Evolutionary conservation across 2,329 filamentous ascomycete genomes (phyloP).

Genomic region (Calonectria henricotiae): DNA sequence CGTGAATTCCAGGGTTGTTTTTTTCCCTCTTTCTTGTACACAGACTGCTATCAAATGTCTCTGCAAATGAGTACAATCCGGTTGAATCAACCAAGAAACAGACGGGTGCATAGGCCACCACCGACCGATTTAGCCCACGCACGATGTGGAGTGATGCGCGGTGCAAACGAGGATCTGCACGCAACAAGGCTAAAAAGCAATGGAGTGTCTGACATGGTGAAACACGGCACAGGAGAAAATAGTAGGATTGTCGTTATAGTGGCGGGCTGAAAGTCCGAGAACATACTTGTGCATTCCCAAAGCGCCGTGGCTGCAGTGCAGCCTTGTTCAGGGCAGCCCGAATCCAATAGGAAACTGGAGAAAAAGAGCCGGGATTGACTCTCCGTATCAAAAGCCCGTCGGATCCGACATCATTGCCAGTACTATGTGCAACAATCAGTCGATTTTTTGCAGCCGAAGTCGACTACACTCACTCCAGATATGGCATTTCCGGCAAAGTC

Average conservation of each 20-base stretch:
- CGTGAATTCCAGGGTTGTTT: background rate
- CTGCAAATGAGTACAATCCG: background rate
- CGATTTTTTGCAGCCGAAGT: background rate
- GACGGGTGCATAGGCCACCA: slow-evolving; percentile 7
- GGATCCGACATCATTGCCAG: background rate
- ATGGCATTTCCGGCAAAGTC: background rate
- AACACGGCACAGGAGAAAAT: background rate
- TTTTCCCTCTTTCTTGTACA: background rate
- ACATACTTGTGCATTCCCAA: too few species aligned
- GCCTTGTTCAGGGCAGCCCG: background rate
- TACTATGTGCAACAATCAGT: background rate
- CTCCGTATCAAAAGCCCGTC: background rate
- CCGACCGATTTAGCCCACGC: slow-evolving; percentile 5
- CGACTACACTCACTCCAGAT: background rate
- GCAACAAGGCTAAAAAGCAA: background rate
- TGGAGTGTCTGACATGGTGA: background rate
- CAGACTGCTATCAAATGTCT: background rate
- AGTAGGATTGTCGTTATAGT: background rate
- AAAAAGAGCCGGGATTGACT: background rate
- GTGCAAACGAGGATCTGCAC: slow-evolving; percentile 16
- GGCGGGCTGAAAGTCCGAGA: background rate
- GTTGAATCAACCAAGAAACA: background rate
- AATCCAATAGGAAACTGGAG: background rate
- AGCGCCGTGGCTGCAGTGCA: background rate
- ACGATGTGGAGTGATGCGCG: slow-evolving; percentile 8